Conservation (phyloP, 352 stramenopile species). For the Phytophthora brassicae region DNA sequence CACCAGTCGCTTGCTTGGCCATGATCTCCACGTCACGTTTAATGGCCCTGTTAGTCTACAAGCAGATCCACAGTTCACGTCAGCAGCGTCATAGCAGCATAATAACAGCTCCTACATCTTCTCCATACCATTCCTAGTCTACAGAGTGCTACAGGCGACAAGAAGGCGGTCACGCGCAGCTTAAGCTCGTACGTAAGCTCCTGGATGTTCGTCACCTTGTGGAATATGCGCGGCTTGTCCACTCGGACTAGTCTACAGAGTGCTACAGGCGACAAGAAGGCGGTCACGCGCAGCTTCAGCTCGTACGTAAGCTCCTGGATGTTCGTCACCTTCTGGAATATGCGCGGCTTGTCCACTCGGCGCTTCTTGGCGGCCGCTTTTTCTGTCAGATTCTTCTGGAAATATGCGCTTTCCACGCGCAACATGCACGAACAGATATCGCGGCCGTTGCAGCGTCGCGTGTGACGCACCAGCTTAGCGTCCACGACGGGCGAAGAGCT, state of each 20-base stretch:
- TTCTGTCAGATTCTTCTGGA: slow-evolving; percentile 57
- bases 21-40: slow-evolving; percentile 49
- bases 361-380: slow-evolving; percentile 51
- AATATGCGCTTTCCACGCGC: slow-evolving; percentile 66
- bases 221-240: slow-evolving; percentile 12
- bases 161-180: slow-evolving; percentile 43
- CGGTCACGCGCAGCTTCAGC: slow-evolving; percentile 47
- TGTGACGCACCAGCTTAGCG: slow-evolving; percentile 43
- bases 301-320: slow-evolving; percentile 54
- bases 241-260: slow-evolving; percentile 51
- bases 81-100: neutral
- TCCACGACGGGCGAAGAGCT: slow-evolving; percentile 1
- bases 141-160: slow-evolving; percentile 43
- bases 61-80: slow-evolving; percentile 15
- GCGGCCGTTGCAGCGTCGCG: slow-evolving; percentile 64
- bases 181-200: slow-evolving; percentile 58
- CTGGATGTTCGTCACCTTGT: slow-evolving; percentile 47
- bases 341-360: slow-evolving; percentile 8
- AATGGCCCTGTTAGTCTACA: slow-evolving; percentile 54
- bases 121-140: slow-evolving; percentile 60
- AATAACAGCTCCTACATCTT: too few species aligned
- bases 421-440: slow-evolving; percentile 68
- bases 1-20: slow-evolving; percentile 40
- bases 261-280: slow-evolving; percentile 43
- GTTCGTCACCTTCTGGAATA: slow-evolving; percentile 39